These are phyloP conservation scores for Trichophyton rubrum DNA, from an alignment of 2,329 filamentous ascomycete genomes.

Conservation along the genomic window DNA sequence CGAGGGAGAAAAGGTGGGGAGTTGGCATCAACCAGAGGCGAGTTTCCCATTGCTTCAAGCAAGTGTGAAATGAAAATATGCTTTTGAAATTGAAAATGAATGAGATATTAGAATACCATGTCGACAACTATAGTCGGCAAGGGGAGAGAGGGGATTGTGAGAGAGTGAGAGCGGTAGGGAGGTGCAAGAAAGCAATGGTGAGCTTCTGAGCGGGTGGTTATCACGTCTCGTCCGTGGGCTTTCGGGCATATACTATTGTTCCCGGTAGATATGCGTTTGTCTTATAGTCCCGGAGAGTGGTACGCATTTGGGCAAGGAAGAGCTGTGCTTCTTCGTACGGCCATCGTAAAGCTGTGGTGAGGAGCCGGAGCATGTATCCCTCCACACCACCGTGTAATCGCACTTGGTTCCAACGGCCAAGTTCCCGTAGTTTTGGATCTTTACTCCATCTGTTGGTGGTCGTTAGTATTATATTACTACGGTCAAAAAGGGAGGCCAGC, in stretches of 20 bases:
- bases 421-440: slow-evolving; percentile 17
- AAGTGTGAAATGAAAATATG: neutral
- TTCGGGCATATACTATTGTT: slow-evolving; percentile 6
- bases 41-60: neutral
- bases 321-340: slow-evolving; percentile 14
- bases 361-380: slow-evolving; percentile 7
- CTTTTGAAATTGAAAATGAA: neutral
- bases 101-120: neutral
- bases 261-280: slow-evolving; percentile 12
- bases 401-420: slow-evolving; percentile 5
- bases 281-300: slow-evolving; percentile 12
- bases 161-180: neutral
- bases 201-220: neutral
- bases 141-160: neutral
- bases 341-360: slow-evolving; percentile 13
- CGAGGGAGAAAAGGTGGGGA: neutral
- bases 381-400: slow-evolving; percentile 4
- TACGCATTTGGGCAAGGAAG: slow-evolving; percentile 4
- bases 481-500: neutral
- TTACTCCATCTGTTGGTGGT: slow-evolving; percentile 25
- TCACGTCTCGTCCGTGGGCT: neutral
- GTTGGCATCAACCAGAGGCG: neutral
- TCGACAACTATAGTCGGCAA: neutral
- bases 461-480: neutral
- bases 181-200: neutral